Conservation (phyloP, 768 basidiomycete genomes). For the Mycena chlorophos region DNA sequence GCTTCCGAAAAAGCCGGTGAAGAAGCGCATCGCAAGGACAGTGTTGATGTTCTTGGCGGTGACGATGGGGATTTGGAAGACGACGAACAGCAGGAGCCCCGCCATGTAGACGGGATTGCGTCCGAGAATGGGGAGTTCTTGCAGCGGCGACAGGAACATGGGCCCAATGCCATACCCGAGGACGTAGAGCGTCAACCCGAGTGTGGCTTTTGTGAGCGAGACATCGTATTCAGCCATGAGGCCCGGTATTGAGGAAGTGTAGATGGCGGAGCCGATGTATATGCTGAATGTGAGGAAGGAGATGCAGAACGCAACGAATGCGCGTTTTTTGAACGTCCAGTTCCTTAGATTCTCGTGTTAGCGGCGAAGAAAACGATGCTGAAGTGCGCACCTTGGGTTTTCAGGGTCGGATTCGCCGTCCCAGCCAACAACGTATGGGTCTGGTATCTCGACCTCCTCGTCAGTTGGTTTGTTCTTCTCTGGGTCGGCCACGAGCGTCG, state of each 20-base stretch:
- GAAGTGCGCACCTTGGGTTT: too few relatives aligned
- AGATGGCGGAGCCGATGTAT: too few relatives aligned
- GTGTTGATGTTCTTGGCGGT: conserved; percentile 30
- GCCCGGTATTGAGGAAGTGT: too few relatives aligned
- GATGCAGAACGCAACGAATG: too few relatives aligned
- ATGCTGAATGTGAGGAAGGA: too few relatives aligned
- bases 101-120: conserved; percentile 33
- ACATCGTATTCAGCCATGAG: too few relatives aligned
- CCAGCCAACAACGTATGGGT: too few relatives aligned
- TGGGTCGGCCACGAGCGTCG: conserved; percentile 25
- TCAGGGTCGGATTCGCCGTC: too few relatives aligned
- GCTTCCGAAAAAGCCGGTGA: conserved; percentile 34
- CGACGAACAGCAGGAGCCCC: conserved; percentile 30
- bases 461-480: too few relatives aligned
- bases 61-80: conserved; percentile 33
- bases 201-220: background rate
- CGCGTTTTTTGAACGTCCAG: background rate
- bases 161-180: conserved; percentile 27
- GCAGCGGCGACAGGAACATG: conserved; percentile 30
- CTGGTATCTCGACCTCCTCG: too few relatives aligned
- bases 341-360: too few relatives aligned
- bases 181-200: conserved; percentile 27
- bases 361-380: too few relatives aligned
- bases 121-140: conserved; percentile 32
- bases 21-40: conserved; percentile 33